phyloP scores from a whole-genome alignment of 768 basidiomycete genomes.

The Boletus fagicola region DNA sequence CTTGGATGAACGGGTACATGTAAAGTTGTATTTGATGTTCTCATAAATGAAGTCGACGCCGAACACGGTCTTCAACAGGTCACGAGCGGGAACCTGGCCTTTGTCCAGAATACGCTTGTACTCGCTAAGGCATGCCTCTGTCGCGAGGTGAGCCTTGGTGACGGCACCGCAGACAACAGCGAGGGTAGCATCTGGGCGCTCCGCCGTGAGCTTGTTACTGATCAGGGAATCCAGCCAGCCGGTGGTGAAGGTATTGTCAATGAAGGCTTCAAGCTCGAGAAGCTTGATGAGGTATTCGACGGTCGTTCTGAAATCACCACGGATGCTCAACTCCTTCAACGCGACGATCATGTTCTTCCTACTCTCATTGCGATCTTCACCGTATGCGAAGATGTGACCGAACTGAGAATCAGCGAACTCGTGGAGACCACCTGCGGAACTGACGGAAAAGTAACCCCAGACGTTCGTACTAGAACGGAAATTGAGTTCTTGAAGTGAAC shows the following conservation, averaged over 20 bases:
- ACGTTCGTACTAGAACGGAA: constrained; percentile 99
- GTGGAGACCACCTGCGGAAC: constrained; percentile 92
- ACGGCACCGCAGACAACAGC: constrained; percentile 97
- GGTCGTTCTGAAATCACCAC: constrained; percentile 97
- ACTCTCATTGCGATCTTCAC: constrained; percentile 91
- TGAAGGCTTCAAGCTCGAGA: constrained; percentile 92
- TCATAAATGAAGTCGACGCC: constrained; percentile 98
- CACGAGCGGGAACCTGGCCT: constrained; percentile 94
- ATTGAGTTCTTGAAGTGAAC: constrained; percentile 95
- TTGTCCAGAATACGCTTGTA: constrained; percentile 97
- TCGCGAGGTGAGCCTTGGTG: constrained; percentile 88
- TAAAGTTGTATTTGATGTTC: constrained; percentile 92
- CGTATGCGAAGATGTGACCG: constrained; percentile 98
- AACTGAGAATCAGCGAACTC: constrained; percentile 99
- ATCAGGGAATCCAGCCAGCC: constrained; percentile 98
- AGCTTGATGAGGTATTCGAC: constrained; percentile 99
- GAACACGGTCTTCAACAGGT: constrained; percentile 95
- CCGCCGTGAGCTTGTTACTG: constrained; percentile 95
- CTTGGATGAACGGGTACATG: constrained; percentile 84
- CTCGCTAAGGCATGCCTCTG: constrained; percentile 85
- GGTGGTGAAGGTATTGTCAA: constrained; percentile 96
- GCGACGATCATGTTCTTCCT: constrained; percentile 99
- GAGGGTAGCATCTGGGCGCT: constrained; percentile 88
- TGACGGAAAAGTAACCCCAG: constrained; percentile 99
- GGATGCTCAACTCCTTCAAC: constrained; percentile 95